A percentile compares a stretch with the other conserved stretches of the same genome.
Conservation (phyloP, 2,329 filamentous ascomycete species). For the Cucurbitaria berberidis region DNA sequence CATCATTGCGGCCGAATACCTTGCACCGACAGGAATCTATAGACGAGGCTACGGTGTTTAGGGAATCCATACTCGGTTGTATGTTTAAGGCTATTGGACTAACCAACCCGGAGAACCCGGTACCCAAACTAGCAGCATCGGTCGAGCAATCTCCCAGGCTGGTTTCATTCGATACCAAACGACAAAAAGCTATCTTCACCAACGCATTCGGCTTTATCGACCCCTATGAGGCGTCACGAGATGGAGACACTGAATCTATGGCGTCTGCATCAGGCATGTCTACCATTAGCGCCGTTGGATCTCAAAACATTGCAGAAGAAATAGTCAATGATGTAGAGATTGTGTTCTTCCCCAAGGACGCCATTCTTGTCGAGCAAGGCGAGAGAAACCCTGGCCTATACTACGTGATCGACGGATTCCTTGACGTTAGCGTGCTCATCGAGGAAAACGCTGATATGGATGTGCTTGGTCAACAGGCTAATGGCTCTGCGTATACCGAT, state of each 20-base stretch:
- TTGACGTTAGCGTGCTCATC: slow-evolving; percentile 87
- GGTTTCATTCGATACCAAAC: slow-evolving; percentile 80
- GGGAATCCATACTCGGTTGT: slow-evolving; percentile 89
- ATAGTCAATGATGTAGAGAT: slow-evolving; percentile 94
- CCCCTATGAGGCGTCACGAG: slow-evolving; percentile 74
- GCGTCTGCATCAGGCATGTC: slow-evolving; percentile 59
- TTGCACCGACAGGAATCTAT: slow-evolving; percentile 78
- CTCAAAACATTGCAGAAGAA: slow-evolving; percentile 75
- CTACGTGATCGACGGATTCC: slow-evolving; percentile 95
- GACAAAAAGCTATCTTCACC: slow-evolving; percentile 78
- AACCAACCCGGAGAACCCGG: slow-evolving; percentile 68
- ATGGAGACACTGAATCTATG: slow-evolving; percentile 87
- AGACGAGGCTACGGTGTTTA: slow-evolving; percentile 87
- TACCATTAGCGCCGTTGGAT: slow-evolving; percentile 61
- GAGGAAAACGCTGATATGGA: slow-evolving; percentile 63
- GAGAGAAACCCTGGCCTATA: slow-evolving; percentile 96
- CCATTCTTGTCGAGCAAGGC: slow-evolving; percentile 93
- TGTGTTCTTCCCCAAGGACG: slow-evolving; percentile 94
- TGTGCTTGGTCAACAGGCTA: slow-evolving; percentile 52
- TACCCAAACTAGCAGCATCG: slow-evolving; percentile 69
- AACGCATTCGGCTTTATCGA: slow-evolving; percentile 94
- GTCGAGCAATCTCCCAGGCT: slow-evolving; percentile 85
- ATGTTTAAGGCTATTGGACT: slow-evolving; percentile 95
- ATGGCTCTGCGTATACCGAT: slow-evolving; percentile 42
- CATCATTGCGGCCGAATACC: slow-evolving; percentile 39